Conservation (phyloP, 2,329 filamentous ascomycete genomes). For the Peltaster fructicola region DNA sequence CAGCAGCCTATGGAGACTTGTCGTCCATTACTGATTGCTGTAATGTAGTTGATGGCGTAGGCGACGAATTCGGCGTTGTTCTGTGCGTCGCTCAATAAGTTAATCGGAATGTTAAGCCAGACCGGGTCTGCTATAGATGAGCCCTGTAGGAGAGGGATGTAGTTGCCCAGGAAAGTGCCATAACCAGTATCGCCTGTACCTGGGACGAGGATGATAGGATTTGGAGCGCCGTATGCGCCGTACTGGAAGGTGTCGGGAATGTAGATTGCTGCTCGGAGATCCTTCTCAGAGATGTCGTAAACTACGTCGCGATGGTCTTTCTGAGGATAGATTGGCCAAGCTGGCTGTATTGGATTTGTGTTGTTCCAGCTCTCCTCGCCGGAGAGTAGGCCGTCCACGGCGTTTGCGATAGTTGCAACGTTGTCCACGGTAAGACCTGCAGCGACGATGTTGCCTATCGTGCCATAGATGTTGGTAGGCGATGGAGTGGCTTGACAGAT, state of each 20-base stretch:
- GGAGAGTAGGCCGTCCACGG: conserved; percentile 9
- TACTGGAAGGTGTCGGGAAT: conserved; percentile 33
- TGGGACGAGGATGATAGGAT: conserved; percentile 35
- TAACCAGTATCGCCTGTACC: conserved; percentile 35
- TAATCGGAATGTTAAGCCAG: conserved; percentile 37
- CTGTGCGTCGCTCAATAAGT: conserved; percentile 32
- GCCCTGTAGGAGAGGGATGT: conserved; percentile 30
- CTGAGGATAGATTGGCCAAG: conserved; percentile 21
- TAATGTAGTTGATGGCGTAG: conserved; percentile 41
- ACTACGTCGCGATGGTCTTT: conserved; percentile 26
- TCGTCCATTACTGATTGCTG: conserved; percentile 20
- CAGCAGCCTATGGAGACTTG: conserved; percentile 32
- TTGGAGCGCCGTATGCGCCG: conserved; percentile 21
- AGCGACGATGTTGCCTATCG: conserved; percentile 11
- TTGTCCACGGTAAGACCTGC: conserved; percentile 16
- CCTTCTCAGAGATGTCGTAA: conserved; percentile 29
- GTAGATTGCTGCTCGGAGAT: conserved; percentile 34
- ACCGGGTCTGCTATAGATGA: conserved; percentile 30
- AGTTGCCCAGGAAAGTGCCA: conserved; percentile 28
- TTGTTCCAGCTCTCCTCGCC: conserved; percentile 14
- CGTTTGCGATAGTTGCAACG: conserved; percentile 6
- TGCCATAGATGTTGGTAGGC: conserved; percentile 13
- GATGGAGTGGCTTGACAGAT: conserved; percentile 8
- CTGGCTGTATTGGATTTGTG: conserved; percentile 11
- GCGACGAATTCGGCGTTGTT: conserved; percentile 37